Conservation (phyloP, 176 grass and related monocot genomes). For the Metroxylon sagu region DNA sequence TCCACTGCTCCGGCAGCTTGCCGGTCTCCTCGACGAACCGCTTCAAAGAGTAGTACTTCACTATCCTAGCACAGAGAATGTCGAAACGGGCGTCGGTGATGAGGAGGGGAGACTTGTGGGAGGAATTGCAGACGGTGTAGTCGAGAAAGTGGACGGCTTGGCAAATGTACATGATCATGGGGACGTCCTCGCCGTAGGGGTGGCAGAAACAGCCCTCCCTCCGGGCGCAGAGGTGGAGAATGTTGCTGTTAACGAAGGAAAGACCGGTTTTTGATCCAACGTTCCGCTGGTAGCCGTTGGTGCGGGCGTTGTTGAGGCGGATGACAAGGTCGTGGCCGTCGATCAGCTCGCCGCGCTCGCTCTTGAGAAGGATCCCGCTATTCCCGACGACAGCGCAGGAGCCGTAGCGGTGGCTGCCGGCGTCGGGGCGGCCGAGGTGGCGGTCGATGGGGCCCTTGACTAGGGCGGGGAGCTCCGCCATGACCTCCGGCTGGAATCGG, state of each 20-base stretch:
- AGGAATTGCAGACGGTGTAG: slow-evolving; percentile 50
- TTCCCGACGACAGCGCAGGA: slow-evolving; percentile 53
- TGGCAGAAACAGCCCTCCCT: slow-evolving; percentile 46
- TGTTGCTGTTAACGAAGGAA: slow-evolving; percentile 71
- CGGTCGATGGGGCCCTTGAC: slow-evolving; percentile 66
- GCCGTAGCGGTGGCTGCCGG: not conserved
- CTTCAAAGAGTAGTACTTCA: slow-evolving; percentile 71
- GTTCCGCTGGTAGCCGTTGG: slow-evolving; percentile 14
- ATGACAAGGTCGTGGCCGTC: slow-evolving; percentile 58
- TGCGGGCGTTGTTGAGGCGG: slow-evolving; percentile 81
- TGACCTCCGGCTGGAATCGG: slow-evolving; percentile 48
- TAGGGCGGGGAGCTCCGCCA: slow-evolving; percentile 53
- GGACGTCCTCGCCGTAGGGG: slow-evolving; percentile 37
- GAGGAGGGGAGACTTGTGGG: slow-evolving; percentile 29
- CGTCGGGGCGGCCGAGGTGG: not conserved
- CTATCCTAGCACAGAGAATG: slow-evolving; percentile 48
- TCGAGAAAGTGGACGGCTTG: slow-evolving; percentile 60
- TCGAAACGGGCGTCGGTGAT: slow-evolving; percentile 61
- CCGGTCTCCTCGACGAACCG: slow-evolving; percentile 42
- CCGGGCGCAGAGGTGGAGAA: slow-evolving; percentile 35
- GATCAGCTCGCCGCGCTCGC: slow-evolving; percentile 30
- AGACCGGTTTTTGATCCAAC: slow-evolving; percentile 47
- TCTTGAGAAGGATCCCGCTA: slow-evolving; percentile 45
- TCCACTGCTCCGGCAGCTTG: slow-evolving; percentile 36
- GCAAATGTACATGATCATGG: slow-evolving; percentile 63